Base-by-base conservation (phyloP, 2,329 filamentous ascomycete genomes). In the Macrophomina tecta region DNA sequence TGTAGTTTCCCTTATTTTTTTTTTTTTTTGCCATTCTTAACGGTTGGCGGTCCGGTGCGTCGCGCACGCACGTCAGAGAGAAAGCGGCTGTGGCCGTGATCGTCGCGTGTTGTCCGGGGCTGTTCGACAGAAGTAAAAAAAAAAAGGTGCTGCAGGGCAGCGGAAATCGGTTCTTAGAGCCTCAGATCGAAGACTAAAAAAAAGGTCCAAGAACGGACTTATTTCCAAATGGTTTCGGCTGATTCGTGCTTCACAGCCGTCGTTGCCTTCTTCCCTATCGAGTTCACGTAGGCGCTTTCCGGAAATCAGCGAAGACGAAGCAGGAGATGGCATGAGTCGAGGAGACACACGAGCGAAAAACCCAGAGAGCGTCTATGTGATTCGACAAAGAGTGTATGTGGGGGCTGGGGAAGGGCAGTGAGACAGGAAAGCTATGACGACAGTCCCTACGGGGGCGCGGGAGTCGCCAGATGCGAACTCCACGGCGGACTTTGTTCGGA, bases 401-500 rank as follows among this genome's bases (percentile, higher is more conserved):
- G 23, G 23, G n/a, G 16, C 23, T 23, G 53, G 36, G 53, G 16
- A 14, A 23, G 23, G 38, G 53, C n/a, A 58, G 38, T 14, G 11
- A 58, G 55, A 58, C 18, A 36, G 28, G 34, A 40, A 36, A 16
- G 52, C 36, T 36, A 58, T 58, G 18, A 32, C 14, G 23, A 30
- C 9, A 32, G 48, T 16, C 42, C 42, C 18, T 11, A 28, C 12
- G 11, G 48, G 23, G 48, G 9, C 18, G 8, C 48, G 9, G 16
- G 23, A 30, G 48, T 53, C 49, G 30, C 49, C 12, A 36, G 4
- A 34, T 14, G 28, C 28, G 14, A 36, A 36, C 56, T 46, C 40
- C 40, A 61, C 30, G 42, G 56, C 56, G 56, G 56, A 61, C 40
- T 61, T 61, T 61, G 56, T 61, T 61, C 56, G 56, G 56, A 48